phyloP scores from a whole-genome alignment of 2,329 filamentous ascomycete species.

The Scytalidium sp. region DNA sequence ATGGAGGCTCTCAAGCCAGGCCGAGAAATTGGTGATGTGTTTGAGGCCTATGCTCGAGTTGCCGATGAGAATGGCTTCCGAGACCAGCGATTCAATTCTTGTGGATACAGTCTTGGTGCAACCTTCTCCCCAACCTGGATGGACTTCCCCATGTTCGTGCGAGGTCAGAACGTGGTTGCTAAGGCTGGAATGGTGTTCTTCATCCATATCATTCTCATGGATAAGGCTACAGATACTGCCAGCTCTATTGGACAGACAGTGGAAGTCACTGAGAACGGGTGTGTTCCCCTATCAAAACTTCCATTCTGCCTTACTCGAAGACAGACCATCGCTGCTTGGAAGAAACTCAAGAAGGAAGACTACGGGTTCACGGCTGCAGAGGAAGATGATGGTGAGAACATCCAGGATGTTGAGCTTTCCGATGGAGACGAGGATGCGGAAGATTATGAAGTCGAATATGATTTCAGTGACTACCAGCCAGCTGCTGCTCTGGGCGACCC shows the following conservation, averaged over 20 bases:
- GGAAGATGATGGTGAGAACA: slow-evolving; percentile 30
- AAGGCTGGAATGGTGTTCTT: slow-evolving; percentile 30
- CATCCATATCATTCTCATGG: slow-evolving; percentile 33
- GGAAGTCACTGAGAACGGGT: slow-evolving; percentile 28
- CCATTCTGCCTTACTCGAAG: slow-evolving; percentile 29
- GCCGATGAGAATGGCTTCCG: slow-evolving; percentile 29
- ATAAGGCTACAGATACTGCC: slow-evolving; percentile 31
- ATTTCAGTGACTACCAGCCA: slow-evolving; percentile 27
- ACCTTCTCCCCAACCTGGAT: slow-evolving; percentile 25
- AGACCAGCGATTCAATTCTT: slow-evolving; percentile 28
- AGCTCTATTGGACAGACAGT: slow-evolving; percentile 30
- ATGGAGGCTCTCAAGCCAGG: slow-evolving; percentile 26
- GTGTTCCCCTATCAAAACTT: slow-evolving; percentile 29
- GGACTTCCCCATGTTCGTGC: slow-evolving; percentile 19
- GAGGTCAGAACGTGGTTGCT: slow-evolving; percentile 16
- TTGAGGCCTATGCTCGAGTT: slow-evolving; percentile 26
- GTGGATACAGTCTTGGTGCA: slow-evolving; percentile 27
- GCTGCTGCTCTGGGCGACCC: slow-evolving; percentile 1
- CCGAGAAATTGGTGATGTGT: slow-evolving; percentile 24
- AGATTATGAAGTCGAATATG: slow-evolving; percentile 32
- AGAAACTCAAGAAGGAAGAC: slow-evolving; percentile 30
- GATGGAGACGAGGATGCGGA: slow-evolving; percentile 26
- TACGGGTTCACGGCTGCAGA: slow-evolving; percentile 30
- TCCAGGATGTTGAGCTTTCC: slow-evolving; percentile 30
- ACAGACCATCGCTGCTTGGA: slow-evolving; percentile 32